Conservation (phyloP, 495 filamentous ascomycete species). For the Podospora pseudocomata region DNA sequence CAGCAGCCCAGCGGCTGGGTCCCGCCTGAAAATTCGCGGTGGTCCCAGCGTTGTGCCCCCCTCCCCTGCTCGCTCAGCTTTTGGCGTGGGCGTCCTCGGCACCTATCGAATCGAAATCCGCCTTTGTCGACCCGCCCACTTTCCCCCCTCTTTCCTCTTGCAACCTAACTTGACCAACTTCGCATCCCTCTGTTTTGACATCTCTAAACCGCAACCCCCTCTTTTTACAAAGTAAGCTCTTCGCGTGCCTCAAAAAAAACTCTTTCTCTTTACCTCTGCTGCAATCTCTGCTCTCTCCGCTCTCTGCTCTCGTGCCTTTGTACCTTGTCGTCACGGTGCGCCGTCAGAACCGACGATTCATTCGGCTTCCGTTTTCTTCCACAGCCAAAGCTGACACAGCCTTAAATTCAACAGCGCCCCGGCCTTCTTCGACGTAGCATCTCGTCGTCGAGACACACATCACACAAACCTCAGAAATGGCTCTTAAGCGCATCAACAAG, state of each 20-base stretch:
- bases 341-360: constrained; percentile 18
- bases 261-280: neutral
- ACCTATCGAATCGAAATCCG: constrained; percentile 15
- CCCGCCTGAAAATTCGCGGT: constrained; percentile 29
- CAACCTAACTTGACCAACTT: constrained; percentile 25
- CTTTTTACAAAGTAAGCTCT: constrained; percentile 15
- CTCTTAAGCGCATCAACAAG: constrained; percentile 99
- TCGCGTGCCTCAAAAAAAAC: constrained; percentile 5
- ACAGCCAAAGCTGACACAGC: constrained; percentile 29
- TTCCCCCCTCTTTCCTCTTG: constrained; percentile 29
- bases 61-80: constrained; percentile 13
- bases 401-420: constrained; percentile 27
- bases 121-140: constrained; percentile 29
- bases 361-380: constrained; percentile 30
- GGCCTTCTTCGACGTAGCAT: constrained; percentile 15
- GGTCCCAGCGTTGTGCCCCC: constrained; percentile 9
- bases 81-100: constrained; percentile 8
- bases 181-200: constrained; percentile 21
- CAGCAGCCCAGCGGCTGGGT: constrained; percentile 14
- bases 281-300: neutral
- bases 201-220: constrained; percentile 12
- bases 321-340: neutral
- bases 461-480: constrained; percentile 61
- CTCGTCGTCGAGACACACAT: constrained; percentile 16
- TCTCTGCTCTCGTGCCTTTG: neutral